Base-by-base conservation (phyloP, 257 asterid species). In the Lycium barbarum region DNA sequence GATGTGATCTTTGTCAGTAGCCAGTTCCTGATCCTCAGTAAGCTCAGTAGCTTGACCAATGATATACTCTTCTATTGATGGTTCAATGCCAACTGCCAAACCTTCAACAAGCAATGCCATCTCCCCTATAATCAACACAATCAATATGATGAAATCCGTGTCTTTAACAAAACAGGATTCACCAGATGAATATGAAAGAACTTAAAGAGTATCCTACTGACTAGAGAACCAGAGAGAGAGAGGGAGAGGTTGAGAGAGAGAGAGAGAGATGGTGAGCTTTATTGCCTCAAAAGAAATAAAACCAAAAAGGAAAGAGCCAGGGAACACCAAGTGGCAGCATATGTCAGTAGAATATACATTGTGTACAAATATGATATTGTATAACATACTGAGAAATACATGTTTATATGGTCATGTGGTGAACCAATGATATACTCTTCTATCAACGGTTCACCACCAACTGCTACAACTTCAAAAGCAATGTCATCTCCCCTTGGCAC, bases 51-150 rank as follows among this genome's bases (percentile, higher is more conserved):
- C 92, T n/a, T 94, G 95, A 26, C 95, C 91, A 13, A 93, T 93
- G 79, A 93, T 87, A 88, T 91, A 93, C 86, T 93, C 95, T 85
- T 93, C 97, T 82, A 93, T 86, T 22, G 95, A 92, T 12, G 94
- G 89, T 66, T 92, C 97, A 43, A 89, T 91, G 6, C 97, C 94
- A 35, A 92, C 94, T 1, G 90, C 91, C 26, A 93, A 90, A 81
- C 97, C 97, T 87, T 93, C 97, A 33, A 93, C 95, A 84, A 93
- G 85, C 66, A 93, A 88, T 82, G 97, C 94, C 97, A 93, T 91
- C 91, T 93, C 97, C 65, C 93, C 97, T 93, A 87, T 36, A 22
- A 54, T 83, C 38, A 82, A 80, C 68, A 84, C 0, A 79, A 82
- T 72, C 65, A 47, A 79, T n/a, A 79, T 66, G 36, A 71, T 20